A percentile compares a stretch with the other conserved stretches of the same genome.
phyloP scores from a whole-genome alignment of 2,329 filamentous ascomycete genomes.

The Ceratocystiopsis sp. region DNA sequence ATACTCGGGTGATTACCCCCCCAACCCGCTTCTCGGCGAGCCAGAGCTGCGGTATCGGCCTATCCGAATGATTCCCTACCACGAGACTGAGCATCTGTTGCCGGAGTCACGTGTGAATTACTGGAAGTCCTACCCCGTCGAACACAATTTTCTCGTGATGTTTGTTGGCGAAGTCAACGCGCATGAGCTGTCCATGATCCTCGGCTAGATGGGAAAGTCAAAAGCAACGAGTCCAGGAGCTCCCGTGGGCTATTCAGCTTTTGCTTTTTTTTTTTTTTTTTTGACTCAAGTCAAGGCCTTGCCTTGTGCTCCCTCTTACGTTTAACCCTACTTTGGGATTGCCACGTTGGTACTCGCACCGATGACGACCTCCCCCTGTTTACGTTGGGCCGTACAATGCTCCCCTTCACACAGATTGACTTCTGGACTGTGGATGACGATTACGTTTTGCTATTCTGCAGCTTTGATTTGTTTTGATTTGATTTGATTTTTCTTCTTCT shows the following conservation, averaged over 20 bases:
- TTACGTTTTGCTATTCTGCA: neutral
- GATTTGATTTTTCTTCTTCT: neutral
- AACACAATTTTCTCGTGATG: constrained; percentile 40
- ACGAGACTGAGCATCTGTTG: constrained; percentile 26
- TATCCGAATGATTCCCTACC: constrained; percentile 25
- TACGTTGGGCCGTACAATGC: no score
- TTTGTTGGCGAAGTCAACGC: no score
- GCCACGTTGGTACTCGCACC: no score
- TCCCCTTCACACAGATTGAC: no score
- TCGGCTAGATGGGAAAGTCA: no score
- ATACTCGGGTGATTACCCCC: constrained; percentile 21
- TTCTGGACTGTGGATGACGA: no score
- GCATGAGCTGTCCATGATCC: no score
- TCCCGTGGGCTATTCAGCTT: neutral
- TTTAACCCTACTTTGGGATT: no score
- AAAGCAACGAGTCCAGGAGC: neutral
- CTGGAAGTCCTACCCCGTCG: constrained; percentile 35
- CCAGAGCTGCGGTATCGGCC: constrained; percentile 30
- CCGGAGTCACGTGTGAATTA: constrained; percentile 40
- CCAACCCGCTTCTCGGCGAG: constrained; percentile 21
- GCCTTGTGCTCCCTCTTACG: no score
- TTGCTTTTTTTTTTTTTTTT: neutral
- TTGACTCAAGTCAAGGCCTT: no score
- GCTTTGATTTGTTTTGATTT: neutral
- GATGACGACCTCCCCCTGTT: no score